Conservation (phyloP, 305 asterid species). For the Rubia peregrina region DNA sequence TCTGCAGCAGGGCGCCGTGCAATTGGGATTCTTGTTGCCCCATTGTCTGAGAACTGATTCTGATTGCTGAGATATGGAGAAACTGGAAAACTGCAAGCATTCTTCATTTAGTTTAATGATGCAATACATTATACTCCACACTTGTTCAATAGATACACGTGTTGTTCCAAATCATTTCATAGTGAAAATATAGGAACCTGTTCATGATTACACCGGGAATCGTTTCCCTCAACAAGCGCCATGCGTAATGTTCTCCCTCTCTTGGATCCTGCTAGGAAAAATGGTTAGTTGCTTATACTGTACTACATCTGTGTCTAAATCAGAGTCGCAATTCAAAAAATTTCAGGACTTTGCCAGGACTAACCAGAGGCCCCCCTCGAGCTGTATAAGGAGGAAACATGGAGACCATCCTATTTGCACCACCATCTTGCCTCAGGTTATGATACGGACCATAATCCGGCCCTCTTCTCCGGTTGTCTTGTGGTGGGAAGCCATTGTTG, state of each 20-base stretch:
- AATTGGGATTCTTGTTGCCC: slow-evolving; percentile 12
- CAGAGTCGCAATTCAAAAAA: background rate
- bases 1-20: slow-evolving; percentile 8
- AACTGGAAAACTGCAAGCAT: slow-evolving; percentile 31
- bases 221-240: slow-evolving; percentile 36
- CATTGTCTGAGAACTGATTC: slow-evolving; percentile 20
- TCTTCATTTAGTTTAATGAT: slow-evolving; percentile 4
- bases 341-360: background rate
- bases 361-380: slow-evolving; percentile 19
- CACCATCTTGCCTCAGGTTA: background rate
- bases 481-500: slow-evolving; percentile 13
- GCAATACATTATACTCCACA: background rate
- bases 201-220: slow-evolving; percentile 18
- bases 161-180: background rate
- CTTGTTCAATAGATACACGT: background rate
- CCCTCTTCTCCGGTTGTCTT: slow-evolving; percentile 14
- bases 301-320: background rate
- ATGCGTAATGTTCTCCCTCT: slow-evolving; percentile 29
- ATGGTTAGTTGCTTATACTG: background rate
- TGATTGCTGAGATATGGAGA: slow-evolving; percentile 19
- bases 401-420: slow-evolving; percentile 9
- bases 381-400: slow-evolving; percentile 14
- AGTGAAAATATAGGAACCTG: slow-evolving; percentile 29
- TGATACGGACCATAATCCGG: slow-evolving; percentile 11
- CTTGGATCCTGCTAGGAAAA: slow-evolving; percentile 33